These are phyloP conservation scores for Botrytis cinerea DNA, from an alignment of 2,329 filamentous ascomycete species.

Conservation along the genomic window DNA sequence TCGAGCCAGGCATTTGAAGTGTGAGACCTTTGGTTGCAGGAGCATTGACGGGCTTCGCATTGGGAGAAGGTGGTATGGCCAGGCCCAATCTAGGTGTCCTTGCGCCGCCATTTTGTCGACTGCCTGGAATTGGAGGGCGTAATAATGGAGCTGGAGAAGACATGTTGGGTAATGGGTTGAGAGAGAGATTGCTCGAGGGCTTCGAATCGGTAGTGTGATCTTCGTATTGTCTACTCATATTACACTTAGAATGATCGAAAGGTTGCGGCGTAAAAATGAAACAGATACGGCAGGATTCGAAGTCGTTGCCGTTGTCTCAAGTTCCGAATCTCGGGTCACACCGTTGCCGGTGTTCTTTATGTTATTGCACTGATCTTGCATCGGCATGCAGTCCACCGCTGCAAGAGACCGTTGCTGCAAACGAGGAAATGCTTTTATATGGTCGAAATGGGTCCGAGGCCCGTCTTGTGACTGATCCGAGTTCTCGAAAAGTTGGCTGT, in stretches of 20 bases:
- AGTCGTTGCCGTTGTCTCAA: slow-evolving; percentile 11
- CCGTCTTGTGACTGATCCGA: slow-evolving; percentile 1
- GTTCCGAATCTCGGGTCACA: slow-evolving; percentile 29
- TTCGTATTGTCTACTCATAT: slow-evolving; percentile 20
- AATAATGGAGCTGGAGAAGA: slow-evolving; percentile 42
- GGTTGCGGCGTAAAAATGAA: slow-evolving; percentile 30
- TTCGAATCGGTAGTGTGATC: slow-evolving; percentile 33
- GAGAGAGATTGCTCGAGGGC: slow-evolving; percentile 30
- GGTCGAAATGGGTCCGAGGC: slow-evolving; percentile 16
- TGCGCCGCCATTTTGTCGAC: slow-evolving; percentile 36
- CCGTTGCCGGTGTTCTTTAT: slow-evolving; percentile 32
- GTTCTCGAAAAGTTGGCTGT: slow-evolving; percentile 14
- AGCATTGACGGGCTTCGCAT: slow-evolving; percentile 67
- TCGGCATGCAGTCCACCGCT: slow-evolving; percentile 32
- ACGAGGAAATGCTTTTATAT: slow-evolving; percentile 22
- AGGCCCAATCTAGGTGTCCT: slow-evolving; percentile 63
- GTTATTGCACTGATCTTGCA: slow-evolving; percentile 35
- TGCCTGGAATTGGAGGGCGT: slow-evolving; percentile 43
- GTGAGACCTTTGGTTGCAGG: slow-evolving; percentile 31
- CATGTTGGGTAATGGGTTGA: slow-evolving; percentile 38
- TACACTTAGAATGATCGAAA: slow-evolving; percentile 5
- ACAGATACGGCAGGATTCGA: slow-evolving; percentile 24
- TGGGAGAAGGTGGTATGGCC: slow-evolving; percentile 86
- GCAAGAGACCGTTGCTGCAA: slow-evolving; percentile 31
- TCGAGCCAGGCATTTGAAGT: slow-evolving; percentile 40